Percentiles rank a stretch among this genome's conserved stretches.
phyloP scores from a whole-genome alignment of 2,329 filamentous ascomycete species.

The Trichoderma sp. region DNA sequence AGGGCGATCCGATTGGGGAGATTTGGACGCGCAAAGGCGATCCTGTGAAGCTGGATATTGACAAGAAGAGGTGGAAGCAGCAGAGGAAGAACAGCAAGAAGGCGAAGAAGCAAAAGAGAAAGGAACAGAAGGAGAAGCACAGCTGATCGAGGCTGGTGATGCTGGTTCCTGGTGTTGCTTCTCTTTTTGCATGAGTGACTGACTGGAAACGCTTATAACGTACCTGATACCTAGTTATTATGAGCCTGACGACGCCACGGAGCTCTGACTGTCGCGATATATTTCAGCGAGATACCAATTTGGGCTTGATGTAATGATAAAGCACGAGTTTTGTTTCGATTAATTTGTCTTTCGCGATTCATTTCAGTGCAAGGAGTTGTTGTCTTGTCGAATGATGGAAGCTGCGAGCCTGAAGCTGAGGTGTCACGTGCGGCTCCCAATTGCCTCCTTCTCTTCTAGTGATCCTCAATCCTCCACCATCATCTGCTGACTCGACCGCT shows the following conservation, averaged over 20 bases:
- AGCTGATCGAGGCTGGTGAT: background rate
- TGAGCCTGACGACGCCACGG: background rate
- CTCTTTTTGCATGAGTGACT: slow-evolving; percentile 12
- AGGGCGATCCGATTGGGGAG: slow-evolving; percentile 70
- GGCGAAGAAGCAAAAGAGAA: slow-evolving; percentile 11
- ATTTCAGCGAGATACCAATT: background rate
- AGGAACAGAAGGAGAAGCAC: background rate
- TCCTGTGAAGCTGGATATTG: slow-evolving; percentile 13
- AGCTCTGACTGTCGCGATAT: background rate
- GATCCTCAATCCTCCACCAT: background rate
- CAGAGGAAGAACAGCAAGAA: background rate
- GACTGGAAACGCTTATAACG: slow-evolving; percentile 6
- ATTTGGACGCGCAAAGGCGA: slow-evolving; percentile 55
- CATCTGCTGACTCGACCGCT: background rate
- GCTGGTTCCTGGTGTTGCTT: no score
- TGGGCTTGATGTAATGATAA: background rate
- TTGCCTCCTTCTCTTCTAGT: slow-evolving; percentile 4
- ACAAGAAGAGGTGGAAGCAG: slow-evolving; percentile 17
- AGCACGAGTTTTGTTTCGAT: background rate
- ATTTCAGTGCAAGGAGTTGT: background rate
- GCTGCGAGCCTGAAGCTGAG: slow-evolving; percentile 11
- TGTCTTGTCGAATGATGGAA: background rate
- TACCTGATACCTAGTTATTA: background rate
- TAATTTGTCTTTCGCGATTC: background rate
- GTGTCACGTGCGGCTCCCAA: slow-evolving; percentile 29